Conservation (phyloP, 192 early-diverging fungal species). For the Coemansia sp. region DNA sequence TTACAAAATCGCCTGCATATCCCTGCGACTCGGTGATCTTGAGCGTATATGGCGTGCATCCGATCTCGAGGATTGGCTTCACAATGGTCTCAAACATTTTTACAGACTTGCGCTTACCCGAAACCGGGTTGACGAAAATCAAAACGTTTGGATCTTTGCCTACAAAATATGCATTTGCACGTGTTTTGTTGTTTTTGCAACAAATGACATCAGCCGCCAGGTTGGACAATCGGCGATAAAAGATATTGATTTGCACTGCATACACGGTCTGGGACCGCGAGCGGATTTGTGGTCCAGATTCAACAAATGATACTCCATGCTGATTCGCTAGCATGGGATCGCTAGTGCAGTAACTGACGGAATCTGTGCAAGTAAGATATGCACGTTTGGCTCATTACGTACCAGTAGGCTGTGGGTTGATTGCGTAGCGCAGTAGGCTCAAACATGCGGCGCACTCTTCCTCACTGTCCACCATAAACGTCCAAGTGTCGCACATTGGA, state of each 20-base stretch:
- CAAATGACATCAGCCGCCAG: neutral
- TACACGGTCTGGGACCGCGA: neutral
- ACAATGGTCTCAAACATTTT: slow-evolving; percentile 49
- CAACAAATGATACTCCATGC: neutral
- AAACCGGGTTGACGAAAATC: slow-evolving; percentile 47
- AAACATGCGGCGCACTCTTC: slow-evolving; percentile 46
- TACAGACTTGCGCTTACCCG: slow-evolving; percentile 40
- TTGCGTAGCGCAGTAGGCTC: slow-evolving; percentile 36
- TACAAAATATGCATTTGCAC: slow-evolving; percentile 4
- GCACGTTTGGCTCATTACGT: slow-evolving; percentile 11
- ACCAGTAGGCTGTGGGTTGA: slow-evolving; percentile 35
- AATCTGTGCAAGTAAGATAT: neutral
- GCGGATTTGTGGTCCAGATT: neutral
- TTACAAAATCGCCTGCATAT: slow-evolving; percentile 30
- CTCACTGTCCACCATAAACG: slow-evolving; percentile 44
- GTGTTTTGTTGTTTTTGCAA: neutral
- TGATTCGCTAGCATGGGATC: neutral
- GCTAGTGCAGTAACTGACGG: neutral
- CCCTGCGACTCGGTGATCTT: slow-evolving; percentile 35
- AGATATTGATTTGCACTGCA: neutral
- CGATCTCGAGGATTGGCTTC: slow-evolving; percentile 49
- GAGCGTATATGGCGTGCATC: slow-evolving; percentile 33
- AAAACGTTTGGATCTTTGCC: slow-evolving; percentile 24
- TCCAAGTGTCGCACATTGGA: slow-evolving; percentile 52
- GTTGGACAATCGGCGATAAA: neutral